Evolutionary conservation across 2,329 filamentous ascomycete species (phyloP).

Genomic region (Cladosporium austrohemisphaericum): DNA sequence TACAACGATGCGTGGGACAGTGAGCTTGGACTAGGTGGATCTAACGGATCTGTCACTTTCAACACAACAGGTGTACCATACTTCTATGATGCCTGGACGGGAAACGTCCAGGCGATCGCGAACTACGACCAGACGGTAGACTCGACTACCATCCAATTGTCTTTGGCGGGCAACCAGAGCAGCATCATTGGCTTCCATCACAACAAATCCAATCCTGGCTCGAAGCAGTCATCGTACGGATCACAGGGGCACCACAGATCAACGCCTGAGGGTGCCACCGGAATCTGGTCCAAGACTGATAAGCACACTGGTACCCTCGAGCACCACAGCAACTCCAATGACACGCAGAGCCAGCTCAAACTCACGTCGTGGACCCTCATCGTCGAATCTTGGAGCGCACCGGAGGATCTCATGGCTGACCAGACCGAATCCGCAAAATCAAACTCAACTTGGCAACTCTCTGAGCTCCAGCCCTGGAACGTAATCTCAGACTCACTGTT

Average conservation of each 20-base stretch:
- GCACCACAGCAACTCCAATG: too few species aligned
- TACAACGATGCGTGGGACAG: conserved; percentile 38
- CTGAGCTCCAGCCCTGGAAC: conserved; percentile 35
- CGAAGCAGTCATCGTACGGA: too few species aligned
- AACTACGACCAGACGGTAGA: conserved; percentile 31
- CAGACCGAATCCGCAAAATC: conserved; percentile 18
- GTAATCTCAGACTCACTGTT: conserved; percentile 28
- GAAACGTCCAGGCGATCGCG: conserved; percentile 32
- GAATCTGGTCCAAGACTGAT: neutral
- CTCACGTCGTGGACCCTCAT: conserved; percentile 37
- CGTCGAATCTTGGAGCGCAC: conserved; percentile 40
- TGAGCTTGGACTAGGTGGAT: conserved; percentile 19
- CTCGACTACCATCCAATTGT: conserved; percentile 34
- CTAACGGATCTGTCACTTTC: conserved; percentile 30
- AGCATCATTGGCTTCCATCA: conserved; percentile 38
- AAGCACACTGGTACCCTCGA: too few species aligned
- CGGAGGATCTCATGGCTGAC: conserved; percentile 31
- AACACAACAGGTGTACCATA: conserved; percentile 34
- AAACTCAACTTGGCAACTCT: conserved; percentile 34
- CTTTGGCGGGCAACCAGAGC: conserved; percentile 40
- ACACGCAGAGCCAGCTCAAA: conserved; percentile 17
- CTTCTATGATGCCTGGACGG: conserved; percentile 44
- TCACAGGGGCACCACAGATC: too few species aligned
- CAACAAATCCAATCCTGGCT: conserved; percentile 14
- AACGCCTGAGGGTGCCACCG: too few species aligned